Base-by-base conservation (phyloP, 345 rosid species). In the Eutrema heterophyllum region DNA sequence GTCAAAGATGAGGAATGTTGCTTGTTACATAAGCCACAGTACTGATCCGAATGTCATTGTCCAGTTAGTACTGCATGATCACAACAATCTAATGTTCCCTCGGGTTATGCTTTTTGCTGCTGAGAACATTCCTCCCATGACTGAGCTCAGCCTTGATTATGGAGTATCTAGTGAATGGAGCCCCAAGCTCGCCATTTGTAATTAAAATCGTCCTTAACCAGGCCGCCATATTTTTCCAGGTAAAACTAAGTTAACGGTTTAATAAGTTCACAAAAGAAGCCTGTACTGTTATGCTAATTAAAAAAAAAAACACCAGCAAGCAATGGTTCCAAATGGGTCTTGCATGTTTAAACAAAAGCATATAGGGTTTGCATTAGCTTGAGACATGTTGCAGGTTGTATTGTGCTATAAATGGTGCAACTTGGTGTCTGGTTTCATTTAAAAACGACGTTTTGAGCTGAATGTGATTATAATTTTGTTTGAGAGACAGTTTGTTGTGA, bases 1-100 rank as follows among this genome's bases (percentile, higher is more conserved):
- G 36, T 92, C 99, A 0, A 88, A 85, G 80, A 83, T 90, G 97
- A 84, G 99, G 83, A 95, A 92, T 73, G 94, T 86, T 70, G 96
- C 99, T 49, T 92, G 97, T 66, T 95, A 95, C 73, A 84, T 95
- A 44, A 90, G 99, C 78, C 98, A 95, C 48, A 88, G 97, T 81
- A 65, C 84, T 49, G 80, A 82, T 78, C 96, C 99, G 8, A 95
- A 95, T 78, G 91, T 90, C 64, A 63, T 92, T 78, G 96, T 92
- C 66, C 99, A 95, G 74, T 81, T 75, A 61, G 94, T 95, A 39
- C 77, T 95, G 44, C 81, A 87, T 83, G 96, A 95, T 79, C 98
- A 92, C 79, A 95, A 84, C 67, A 92, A 86, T 71, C 60, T 92
- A 45, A 90, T 87, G 91, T 92, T 90, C 68, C 99, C 98, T 63